These are phyloP conservation scores for Xylaria palmicola DNA, from an alignment of 495 filamentous ascomycete species.

Conservation along the genomic window DNA sequence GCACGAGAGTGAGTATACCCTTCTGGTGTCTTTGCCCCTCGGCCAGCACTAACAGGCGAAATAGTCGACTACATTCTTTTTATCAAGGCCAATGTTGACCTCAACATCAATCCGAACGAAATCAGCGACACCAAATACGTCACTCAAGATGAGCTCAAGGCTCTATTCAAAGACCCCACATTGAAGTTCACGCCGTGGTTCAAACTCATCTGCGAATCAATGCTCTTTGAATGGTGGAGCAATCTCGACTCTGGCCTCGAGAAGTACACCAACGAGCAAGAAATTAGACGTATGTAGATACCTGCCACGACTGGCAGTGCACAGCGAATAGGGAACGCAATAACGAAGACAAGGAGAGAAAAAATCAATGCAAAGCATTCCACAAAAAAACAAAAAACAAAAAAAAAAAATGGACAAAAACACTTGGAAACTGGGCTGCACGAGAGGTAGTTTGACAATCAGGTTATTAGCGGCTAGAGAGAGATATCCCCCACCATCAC, in stretches of 20 bases:
- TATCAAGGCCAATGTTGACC: slow-evolving; percentile 88
- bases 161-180: slow-evolving; percentile 75
- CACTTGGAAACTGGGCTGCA: neutral
- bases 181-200: slow-evolving; percentile 98
- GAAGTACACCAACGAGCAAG: slow-evolving; percentile 78
- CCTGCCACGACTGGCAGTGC: neutral
- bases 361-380: neutral
- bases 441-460: neutral
- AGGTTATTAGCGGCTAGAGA: slow-evolving; percentile 9
- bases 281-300: slow-evolving; percentile 80
- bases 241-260: slow-evolving; percentile 78
- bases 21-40: neutral
- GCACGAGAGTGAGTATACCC: slow-evolving; percentile 80
- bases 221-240: slow-evolving; percentile 99
- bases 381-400: neutral
- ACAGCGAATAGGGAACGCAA: neutral
- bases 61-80: slow-evolving; percentile 98
- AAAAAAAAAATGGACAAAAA: neutral
- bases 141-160: slow-evolving; percentile 74
- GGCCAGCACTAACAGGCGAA: slow-evolving; percentile 4
- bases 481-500: slow-evolving; percentile 18
- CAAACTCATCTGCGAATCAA: slow-evolving; percentile 95
- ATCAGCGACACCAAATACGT: slow-evolving; percentile 82
- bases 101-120: slow-evolving; percentile 82
- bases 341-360: neutral